These are phyloP conservation scores for Leishmania guyanensis DNA, from an alignment of 208 protist genomes.

Conservation along the genomic window DNA sequence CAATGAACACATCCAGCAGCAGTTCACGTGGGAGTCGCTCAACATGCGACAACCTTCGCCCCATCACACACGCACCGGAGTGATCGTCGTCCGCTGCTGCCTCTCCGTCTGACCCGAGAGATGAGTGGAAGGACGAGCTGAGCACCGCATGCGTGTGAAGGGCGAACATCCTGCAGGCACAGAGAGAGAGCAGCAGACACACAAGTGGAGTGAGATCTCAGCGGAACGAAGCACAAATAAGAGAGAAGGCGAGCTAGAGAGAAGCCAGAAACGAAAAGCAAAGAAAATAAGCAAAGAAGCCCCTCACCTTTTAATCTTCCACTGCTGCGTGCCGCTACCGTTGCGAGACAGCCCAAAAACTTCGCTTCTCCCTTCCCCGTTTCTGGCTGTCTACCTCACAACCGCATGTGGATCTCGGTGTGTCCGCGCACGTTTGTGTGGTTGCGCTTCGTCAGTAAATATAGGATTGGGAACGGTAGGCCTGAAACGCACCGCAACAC, in stretches of 20 bases:
- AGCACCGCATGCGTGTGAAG: slow-evolving; percentile 31
- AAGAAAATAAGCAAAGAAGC: neutral
- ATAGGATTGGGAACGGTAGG: neutral
- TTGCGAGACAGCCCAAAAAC: neutral
- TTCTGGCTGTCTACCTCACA: neutral
- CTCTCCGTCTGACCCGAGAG: slow-evolving; percentile 20
- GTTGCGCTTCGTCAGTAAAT: neutral
- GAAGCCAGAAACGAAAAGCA: neutral
- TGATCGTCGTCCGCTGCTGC: neutral
- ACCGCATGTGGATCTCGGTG: neutral
- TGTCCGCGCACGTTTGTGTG: neutral
- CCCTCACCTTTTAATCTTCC: neutral
- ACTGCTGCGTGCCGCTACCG: neutral
- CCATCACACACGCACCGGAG: neutral
- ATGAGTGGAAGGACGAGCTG: slow-evolving; percentile 33
- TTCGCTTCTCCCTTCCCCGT: neutral
- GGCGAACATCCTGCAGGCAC: slow-evolving; percentile 26
- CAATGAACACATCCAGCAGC: slow-evolving; percentile 63
- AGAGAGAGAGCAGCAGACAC: neutral
- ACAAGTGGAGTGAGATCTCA: neutral
- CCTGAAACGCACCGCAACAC: neutral
- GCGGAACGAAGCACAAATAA: neutral
- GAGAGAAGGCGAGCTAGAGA: neutral
- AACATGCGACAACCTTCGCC: slow-evolving; percentile 9
- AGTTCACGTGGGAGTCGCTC: slow-evolving; percentile 66